phyloP scores from a whole-genome alignment of 352 stramenopile genomes.

The Phytophthora sansomeana region DNA sequence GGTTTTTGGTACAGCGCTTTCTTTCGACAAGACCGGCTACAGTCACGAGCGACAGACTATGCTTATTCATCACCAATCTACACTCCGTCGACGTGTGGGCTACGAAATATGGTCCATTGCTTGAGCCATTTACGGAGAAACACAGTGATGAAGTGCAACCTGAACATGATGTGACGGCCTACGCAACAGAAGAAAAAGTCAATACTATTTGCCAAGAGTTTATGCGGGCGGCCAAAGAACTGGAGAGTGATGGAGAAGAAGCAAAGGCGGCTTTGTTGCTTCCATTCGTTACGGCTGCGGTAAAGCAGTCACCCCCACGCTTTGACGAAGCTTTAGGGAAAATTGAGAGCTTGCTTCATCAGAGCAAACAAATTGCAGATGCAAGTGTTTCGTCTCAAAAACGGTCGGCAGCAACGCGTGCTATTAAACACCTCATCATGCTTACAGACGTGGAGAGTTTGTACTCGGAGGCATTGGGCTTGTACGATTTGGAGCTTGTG shows the following conservation, averaged over 20 bases:
- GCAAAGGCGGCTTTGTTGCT: constrained; percentile 54
- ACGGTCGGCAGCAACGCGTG: constrained; percentile 45
- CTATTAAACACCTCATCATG: constrained; percentile 80
- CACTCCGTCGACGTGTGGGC: constrained; percentile 75
- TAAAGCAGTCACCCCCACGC: constrained; percentile 71
- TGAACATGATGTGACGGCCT: neutral
- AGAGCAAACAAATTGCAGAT: neutral
- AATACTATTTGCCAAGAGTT: constrained; percentile 66
- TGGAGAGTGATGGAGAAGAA: constrained; percentile 27
- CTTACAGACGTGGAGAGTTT: constrained; percentile 73
- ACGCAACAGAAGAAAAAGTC: constrained; percentile 41
- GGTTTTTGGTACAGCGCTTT: constrained; percentile 43
- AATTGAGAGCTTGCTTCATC: constrained; percentile 46
- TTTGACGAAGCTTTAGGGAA: constrained; percentile 52
- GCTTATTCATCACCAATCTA: constrained; percentile 80
- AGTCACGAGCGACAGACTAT: constrained; percentile 69
- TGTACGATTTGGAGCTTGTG: constrained; percentile 76
- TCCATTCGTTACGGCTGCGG: constrained; percentile 67
- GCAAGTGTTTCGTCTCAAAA: neutral
- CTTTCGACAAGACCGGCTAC: constrained; percentile 35
- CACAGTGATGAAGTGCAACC: constrained; percentile 5
- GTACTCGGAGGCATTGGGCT: constrained; percentile 67
- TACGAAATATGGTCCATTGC: constrained; percentile 64
- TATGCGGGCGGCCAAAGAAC: constrained; percentile 43
- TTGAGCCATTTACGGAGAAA: constrained; percentile 42